Conservation (phyloP, 1,284 basidiomycete species). For the Wolfiporia cocos region DNA sequence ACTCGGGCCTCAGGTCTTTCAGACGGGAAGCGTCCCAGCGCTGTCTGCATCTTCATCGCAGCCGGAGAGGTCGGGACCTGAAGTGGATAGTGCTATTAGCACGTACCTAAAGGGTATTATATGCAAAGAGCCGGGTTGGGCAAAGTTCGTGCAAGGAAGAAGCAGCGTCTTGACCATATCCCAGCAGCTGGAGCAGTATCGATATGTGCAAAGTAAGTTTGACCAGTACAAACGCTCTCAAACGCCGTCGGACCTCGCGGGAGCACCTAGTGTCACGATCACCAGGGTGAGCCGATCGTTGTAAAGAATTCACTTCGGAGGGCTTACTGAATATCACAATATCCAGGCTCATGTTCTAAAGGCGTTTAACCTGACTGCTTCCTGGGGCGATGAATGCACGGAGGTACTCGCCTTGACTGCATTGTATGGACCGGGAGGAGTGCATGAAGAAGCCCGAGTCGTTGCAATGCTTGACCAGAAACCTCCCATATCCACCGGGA, state of each 20-base stretch:
- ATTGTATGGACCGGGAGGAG: constrained; percentile 52
- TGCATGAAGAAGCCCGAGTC: constrained; percentile 43
- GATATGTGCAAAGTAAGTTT: constrained; percentile 23
- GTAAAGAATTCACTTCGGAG: neutral
- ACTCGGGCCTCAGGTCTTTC: neutral
- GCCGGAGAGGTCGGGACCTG: neutral
- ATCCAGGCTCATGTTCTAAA: constrained; percentile 52
- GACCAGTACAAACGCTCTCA: constrained; percentile 16
- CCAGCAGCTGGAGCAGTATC: constrained; percentile 22
- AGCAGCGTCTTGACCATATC: constrained; percentile 17
- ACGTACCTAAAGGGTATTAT: constrained; percentile 18
- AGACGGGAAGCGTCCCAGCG: neutral
- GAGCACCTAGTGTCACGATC: constrained; percentile 15
- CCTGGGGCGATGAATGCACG: constrained; percentile 41
- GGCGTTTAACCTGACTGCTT: constrained; percentile 40
- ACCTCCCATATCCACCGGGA: constrained; percentile 28
- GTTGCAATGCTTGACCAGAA: constrained; percentile 43
- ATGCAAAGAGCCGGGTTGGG: constrained; percentile 17
- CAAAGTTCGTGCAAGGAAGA: constrained; percentile 18
- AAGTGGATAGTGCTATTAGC: constrained; percentile 17
- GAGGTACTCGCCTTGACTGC: constrained; percentile 45
- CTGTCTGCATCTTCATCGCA: neutral
- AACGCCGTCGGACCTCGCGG: constrained; percentile 18
- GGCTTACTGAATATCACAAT: constrained; percentile 2
- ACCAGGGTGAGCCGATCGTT: constrained; percentile 16